Percentiles rank a stretch among this genome's conserved stretches.
Conservation (phyloP, 148 eudicot species). For the Chenopodium formosanum region DNA sequence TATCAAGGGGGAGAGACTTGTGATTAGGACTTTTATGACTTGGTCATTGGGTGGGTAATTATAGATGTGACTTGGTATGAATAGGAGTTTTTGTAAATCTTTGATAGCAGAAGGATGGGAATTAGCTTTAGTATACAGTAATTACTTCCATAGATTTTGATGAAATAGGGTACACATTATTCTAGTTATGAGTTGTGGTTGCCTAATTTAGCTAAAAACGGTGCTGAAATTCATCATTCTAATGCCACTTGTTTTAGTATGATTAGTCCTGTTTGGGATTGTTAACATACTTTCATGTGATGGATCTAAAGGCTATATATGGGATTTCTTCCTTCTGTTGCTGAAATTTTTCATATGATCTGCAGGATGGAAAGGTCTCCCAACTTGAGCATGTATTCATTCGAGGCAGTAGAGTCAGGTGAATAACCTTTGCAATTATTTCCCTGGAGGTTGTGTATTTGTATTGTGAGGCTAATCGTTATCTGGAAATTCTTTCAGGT, state of each 20-base stretch:
- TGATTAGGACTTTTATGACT: too few relatives aligned
- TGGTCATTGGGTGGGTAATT: too few relatives aligned
- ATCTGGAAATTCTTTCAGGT: conserved; percentile 42
- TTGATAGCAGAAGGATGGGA: background rate
- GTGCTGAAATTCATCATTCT: background rate
- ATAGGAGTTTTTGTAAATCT: too few relatives aligned
- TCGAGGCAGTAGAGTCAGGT: conserved; percentile 98
- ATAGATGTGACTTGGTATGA: too few relatives aligned
- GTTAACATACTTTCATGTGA: background rate
- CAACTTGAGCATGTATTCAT: conserved; percentile 97
- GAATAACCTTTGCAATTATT: background rate
- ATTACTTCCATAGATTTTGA: background rate
- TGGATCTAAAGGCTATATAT: background rate
- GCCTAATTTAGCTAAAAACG: background rate
- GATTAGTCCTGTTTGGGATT: background rate
- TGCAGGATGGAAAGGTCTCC: conserved; percentile 91
- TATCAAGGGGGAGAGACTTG: too few relatives aligned
- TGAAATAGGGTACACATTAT: background rate
- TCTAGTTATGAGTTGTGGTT: background rate
- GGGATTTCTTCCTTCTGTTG: conserved; percentile 1
- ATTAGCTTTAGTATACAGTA: background rate
- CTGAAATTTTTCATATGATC: conserved; percentile 16
- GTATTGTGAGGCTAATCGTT: background rate
- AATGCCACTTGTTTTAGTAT: background rate
- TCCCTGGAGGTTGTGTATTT: background rate